Evolutionary conservation across 176 grass and related monocot genomes (phyloP), one percentile per base, ranked within the genome.

Genomic region (Oropetium thomaeum): DNA sequence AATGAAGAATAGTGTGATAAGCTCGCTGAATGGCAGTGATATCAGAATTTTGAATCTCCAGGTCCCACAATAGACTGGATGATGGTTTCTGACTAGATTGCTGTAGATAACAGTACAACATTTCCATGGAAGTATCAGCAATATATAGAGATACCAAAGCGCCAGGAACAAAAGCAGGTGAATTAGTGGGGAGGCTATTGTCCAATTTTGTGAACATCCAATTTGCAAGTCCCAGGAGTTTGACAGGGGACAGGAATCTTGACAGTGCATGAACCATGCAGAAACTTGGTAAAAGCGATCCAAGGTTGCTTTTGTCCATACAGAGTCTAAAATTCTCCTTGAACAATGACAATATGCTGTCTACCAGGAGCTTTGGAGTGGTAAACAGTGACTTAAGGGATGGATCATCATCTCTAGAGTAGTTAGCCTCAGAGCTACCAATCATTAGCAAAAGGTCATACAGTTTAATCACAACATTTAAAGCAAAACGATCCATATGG

Each of bases 161-260:
- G 83, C 66, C 42, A 11, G 77, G 63, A 70, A 52, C 42, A 82
- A 86, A 80, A 82, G 75, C 83, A 74, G 70, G 71, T 63, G 60
- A 73, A 62, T 72, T 76, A 28, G 57, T 72, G 38, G 67, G 82
- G 79, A 39, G 17, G 25, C 12, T 16, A 70, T 6, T 61, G 39
- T 75, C 83, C 62, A 93, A 53, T 32, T 86, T 70, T 69, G 86
- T 73, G 77, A 97, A 89, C 80, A 91, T 91, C 88, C 88, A 87
- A 58, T 87, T 76, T 85, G 74, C 71, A 82, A 97, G 94, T 68
- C 91, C 48, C 54, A 97, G 73, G 72, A 97, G 88, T 81, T 90
- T 77, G 28, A 79, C 62, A 85, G 90, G 90, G 82, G 88, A 93
- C 67, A 90, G 10, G 65, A 87, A 93, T 62, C 81, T 76, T 31